Evolutionary conservation across 768 basidiomycete genomes (phyloP).

Genomic region (Chalciporus piperatus): DNA sequence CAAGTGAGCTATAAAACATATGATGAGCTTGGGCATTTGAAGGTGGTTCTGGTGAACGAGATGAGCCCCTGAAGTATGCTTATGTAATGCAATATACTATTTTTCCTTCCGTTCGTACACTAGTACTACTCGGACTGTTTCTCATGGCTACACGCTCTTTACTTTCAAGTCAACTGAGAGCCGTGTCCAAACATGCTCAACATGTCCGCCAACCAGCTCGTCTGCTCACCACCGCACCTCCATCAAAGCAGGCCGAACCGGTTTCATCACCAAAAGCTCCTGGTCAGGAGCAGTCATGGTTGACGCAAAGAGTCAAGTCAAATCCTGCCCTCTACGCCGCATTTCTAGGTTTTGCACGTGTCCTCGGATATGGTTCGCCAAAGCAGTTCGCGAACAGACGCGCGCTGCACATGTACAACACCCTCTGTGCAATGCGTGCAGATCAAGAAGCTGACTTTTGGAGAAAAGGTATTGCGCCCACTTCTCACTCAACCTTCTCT

Average conservation of each 20-base stretch:
- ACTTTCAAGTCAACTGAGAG: constrained; percentile 9
- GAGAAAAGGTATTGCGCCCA: constrained; percentile 52
- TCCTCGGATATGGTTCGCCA: constrained; percentile 59
- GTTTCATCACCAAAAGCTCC: constrained; percentile 1
- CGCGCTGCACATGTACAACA: constrained; percentile 56
- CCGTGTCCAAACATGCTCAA: constrained; percentile 1
- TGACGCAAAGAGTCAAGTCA: constrained; percentile 50
- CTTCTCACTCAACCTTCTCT: neutral
- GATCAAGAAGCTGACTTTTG: constrained; percentile 64
- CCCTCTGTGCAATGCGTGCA: constrained; percentile 51
- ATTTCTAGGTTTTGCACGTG: constrained; percentile 47
- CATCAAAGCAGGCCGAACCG: constrained; percentile 8
- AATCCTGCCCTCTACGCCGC: constrained; percentile 45
- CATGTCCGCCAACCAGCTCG: constrained; percentile 3
- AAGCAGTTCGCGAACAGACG: constrained; percentile 61
- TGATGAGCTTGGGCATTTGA: too few species aligned
- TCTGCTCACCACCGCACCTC: constrained; percentile 11
- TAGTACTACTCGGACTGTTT: neutral
- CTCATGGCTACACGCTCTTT: constrained; percentile 16
- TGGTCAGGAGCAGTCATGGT: constrained; percentile 43
- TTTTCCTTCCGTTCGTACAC: neutral
- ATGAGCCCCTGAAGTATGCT: neutral
- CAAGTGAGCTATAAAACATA: too few species aligned
- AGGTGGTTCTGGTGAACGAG: too few species aligned
- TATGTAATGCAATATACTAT: constrained; percentile 7